These are phyloP conservation scores for Dalbergia cochinchinensis DNA, from an alignment of 306 rosid species.

Conservation along the genomic window DNA sequence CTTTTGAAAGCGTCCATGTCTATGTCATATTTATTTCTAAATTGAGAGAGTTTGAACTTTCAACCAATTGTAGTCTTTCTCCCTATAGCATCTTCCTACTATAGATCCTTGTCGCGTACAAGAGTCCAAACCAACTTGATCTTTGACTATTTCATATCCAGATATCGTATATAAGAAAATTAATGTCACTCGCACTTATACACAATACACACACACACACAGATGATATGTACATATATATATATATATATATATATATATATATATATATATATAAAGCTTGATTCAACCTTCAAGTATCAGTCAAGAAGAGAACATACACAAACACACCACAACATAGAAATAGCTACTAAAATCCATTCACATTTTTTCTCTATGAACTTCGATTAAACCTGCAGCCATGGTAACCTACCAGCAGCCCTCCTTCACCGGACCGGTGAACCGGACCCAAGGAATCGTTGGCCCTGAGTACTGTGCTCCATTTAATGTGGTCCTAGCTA, in stretches of 20 bases:
- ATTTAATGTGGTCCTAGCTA: constrained; percentile 50
- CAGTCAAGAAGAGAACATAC: not conserved
- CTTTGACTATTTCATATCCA: constrained; percentile 27
- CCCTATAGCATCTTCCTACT: not conserved
- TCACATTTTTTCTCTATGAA: not conserved
- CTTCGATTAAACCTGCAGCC: not conserved
- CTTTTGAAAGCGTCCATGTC: not conserved
- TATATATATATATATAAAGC: not conserved
- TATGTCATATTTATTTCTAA: not conserved
- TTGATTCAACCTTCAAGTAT: not conserved
- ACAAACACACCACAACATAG: not conserved
- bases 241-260: too few species aligned
- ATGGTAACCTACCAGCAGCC: constrained; percentile 22
- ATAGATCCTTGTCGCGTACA: not conserved
- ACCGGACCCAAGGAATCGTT: constrained; percentile 39
- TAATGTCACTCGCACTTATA: too few species aligned
- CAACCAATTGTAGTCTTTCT: not conserved
- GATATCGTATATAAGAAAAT: not conserved
- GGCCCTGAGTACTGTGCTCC: constrained; percentile 58
- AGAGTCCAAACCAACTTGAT: not conserved
- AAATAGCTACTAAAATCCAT: not conserved
- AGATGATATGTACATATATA: too few species aligned
- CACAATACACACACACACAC: too few species aligned
- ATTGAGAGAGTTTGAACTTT: not conserved
- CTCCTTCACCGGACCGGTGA: not conserved